These are phyloP conservation scores for Sugiyamaella americana DNA, from an alignment of 805 yeast genomes.

Conservation along the genomic window DNA sequence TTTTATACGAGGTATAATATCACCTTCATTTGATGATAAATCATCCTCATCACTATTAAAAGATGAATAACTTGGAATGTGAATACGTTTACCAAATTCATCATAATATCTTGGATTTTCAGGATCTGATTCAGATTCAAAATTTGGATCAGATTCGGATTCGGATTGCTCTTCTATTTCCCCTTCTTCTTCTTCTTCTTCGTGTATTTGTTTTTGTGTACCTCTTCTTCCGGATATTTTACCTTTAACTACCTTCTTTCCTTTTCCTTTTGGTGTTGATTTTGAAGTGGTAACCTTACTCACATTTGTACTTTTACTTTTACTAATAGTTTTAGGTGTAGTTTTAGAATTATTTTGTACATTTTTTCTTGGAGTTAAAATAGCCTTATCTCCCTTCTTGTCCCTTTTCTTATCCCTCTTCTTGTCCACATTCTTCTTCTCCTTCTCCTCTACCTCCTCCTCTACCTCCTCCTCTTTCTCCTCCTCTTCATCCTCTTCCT, in stretches of 20 bases:
- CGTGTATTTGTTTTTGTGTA: not conserved
- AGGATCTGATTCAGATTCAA: not conserved
- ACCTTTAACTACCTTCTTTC: too few relatives aligned
- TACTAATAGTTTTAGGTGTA: not conserved
- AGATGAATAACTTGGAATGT: constrained; percentile 5
- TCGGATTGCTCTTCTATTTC: too few relatives aligned
- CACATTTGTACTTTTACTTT: not conserved
- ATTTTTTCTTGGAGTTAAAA: not conserved
- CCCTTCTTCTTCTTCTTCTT: too few relatives aligned
- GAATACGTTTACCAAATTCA: not conserved
- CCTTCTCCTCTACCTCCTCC: too few relatives aligned
- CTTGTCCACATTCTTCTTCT: too few relatives aligned
- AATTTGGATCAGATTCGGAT: not conserved
- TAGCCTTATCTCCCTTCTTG: not conserved
- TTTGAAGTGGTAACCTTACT: not conserved
- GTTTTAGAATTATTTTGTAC: not conserved
- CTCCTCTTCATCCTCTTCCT: too few relatives aligned
- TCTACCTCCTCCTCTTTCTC: too few relatives aligned
- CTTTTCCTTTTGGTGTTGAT: not conserved
- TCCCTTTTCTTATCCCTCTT: too few relatives aligned
- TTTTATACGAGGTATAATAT: constrained; percentile 5
- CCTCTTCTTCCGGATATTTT: not conserved
- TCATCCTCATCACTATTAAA: constrained; percentile 8
- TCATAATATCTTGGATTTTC: not conserved
- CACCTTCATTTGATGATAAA: constrained; percentile 6